Conservation (phyloP, 139 green algal species). For the Microglena sp. region DNA sequence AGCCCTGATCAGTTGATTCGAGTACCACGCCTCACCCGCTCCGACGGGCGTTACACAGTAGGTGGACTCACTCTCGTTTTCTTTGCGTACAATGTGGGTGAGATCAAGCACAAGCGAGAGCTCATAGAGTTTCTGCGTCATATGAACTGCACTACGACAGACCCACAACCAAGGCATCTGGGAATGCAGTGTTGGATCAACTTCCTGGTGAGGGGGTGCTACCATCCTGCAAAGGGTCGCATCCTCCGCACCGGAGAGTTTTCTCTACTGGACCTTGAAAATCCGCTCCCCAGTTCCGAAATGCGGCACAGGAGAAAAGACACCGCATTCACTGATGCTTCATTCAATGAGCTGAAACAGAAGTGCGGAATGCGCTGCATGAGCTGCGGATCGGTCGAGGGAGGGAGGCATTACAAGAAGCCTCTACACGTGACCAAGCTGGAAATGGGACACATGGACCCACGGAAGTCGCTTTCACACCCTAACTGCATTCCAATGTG, state of each 20-base stretch:
- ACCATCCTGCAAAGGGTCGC: not conserved
- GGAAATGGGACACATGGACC: conserved; percentile 1
- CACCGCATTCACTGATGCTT: not conserved
- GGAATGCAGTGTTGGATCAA: not conserved
- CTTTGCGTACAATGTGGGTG: not conserved
- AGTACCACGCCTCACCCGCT: not conserved
- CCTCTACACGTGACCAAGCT: not conserved
- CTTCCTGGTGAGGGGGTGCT: conserved; percentile 2
- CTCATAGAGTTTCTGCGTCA: conserved; percentile 1
- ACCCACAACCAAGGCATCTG: conserved; percentile 8
- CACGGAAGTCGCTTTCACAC: not conserved
- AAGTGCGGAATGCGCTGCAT: not conserved
- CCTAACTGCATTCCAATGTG: conserved; percentile 12
- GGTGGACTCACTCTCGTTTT: conserved; percentile 5
- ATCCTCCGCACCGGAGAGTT: conserved; percentile 2
- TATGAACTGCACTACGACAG: not conserved
- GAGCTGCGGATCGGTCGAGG: conserved; percentile 9
- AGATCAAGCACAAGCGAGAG: conserved; percentile 2
- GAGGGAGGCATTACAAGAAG: conserved; percentile 1
- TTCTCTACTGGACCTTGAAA: not conserved
- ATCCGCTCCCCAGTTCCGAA: not conserved
- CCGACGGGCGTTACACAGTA: not conserved
- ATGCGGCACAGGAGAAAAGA: too few species aligned
- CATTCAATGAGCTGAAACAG: not conserved
- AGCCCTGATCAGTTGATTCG: not conserved